These are phyloP conservation scores for Senna tora DNA, from an alignment of 306 rosid genomes.

Conservation along the genomic window DNA sequence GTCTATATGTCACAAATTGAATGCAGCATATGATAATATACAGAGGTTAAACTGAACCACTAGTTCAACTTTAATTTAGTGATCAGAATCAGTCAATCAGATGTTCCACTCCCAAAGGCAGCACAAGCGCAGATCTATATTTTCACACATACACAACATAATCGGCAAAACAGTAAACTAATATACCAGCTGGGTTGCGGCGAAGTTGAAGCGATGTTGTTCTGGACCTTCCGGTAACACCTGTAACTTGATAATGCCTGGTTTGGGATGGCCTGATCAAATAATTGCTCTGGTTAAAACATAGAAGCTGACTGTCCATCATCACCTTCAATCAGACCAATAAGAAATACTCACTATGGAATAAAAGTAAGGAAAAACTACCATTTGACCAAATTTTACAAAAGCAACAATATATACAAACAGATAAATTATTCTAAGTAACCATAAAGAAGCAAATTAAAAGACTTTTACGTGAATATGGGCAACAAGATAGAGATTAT, in stretches of 20 bases:
- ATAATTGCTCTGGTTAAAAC: conserved; percentile 45
- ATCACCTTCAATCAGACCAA: conserved; percentile 49
- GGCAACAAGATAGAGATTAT: not conserved
- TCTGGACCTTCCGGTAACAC: conserved; percentile 17
- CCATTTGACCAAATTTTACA: not conserved
- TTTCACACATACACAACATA: not conserved
- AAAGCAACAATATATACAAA: not conserved
- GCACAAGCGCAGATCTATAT: not conserved
- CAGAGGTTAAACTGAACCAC: not conserved
- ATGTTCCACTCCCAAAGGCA: not conserved
- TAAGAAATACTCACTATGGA: not conserved
- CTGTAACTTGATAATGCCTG: not conserved
- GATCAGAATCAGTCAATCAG: not conserved
- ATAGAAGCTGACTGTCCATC: conserved; percentile 53
- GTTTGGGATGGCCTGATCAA: conserved; percentile 33
- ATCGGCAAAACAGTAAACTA: not conserved
- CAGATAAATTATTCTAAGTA: not conserved
- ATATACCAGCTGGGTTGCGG: conserved; percentile 42
- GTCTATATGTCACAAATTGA: not conserved
- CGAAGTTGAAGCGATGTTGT: not conserved
- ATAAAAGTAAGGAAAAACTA: not conserved
- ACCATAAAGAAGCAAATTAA: not conserved
- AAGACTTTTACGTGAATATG: not conserved
- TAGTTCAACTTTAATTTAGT: not conserved
- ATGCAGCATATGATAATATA: not conserved